Conservation (phyloP, 2,329 filamentous ascomycete species). For the Biscogniauxia sp. region DNA sequence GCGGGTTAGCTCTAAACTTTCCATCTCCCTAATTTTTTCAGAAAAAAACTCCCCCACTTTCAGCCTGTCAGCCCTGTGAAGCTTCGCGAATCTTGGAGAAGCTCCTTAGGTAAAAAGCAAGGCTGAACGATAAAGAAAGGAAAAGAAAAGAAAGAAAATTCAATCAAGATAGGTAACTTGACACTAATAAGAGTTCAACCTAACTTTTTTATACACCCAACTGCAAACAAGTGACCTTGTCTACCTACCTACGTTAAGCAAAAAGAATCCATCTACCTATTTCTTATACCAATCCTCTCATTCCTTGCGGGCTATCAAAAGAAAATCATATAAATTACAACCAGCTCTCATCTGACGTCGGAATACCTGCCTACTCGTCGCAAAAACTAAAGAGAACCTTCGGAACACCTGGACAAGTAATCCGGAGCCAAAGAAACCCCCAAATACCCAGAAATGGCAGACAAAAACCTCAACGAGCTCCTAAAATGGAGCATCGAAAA, state of each 20-base stretch:
- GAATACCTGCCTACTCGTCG: no score
- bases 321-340: no score
- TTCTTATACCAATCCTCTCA: no score
- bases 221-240: neutral
- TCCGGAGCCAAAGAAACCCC: neutral
- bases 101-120: slow-evolving; percentile 9
- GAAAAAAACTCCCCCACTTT: slow-evolving; percentile 13
- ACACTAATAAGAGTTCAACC: neutral
- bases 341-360: no score
- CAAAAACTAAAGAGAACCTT: no score
- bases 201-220: neutral
- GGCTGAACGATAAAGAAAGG: slow-evolving; percentile 7
- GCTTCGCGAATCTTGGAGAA: slow-evolving; percentile 31
- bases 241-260: no score
- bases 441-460: slow-evolving; percentile 36
- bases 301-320: no score
- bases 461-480: slow-evolving; percentile 68
- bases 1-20: neutral
- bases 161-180: slow-evolving; percentile 7
- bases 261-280: no score
- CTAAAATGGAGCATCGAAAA: slow-evolving; percentile 72
- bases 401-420: no score
- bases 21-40: neutral
- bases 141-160: slow-evolving; percentile 2
- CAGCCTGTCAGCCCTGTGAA: slow-evolving; percentile 23